phyloP scores from a whole-genome alignment of 2,329 filamentous ascomycete genomes.

The Colletotrichum salicis region DNA sequence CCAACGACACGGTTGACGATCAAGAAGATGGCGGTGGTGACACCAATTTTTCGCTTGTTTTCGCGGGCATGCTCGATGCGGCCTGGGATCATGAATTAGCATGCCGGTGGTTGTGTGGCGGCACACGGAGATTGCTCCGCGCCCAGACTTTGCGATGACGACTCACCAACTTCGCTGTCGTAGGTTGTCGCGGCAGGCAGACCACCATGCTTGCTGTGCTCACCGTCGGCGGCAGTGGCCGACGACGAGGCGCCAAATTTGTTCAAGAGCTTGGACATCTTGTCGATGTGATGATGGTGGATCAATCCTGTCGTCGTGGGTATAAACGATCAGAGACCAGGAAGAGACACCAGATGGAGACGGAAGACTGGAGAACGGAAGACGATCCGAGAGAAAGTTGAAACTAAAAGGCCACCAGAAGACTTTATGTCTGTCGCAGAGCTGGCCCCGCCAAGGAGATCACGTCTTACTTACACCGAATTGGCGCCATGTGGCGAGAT shows the following conservation, averaged over 20 bases:
- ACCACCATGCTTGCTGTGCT: constrained; percentile 14
- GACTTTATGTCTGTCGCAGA: constrained; percentile 27
- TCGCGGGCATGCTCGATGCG: constrained; percentile 54
- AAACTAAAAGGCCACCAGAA: constrained; percentile 14
- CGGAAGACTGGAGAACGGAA: constrained; percentile 7
- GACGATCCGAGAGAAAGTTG: not conserved
- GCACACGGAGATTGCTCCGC: not conserved
- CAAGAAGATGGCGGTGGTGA: constrained; percentile 65
- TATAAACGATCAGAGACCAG: constrained; percentile 4
- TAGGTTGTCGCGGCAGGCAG: constrained; percentile 12
- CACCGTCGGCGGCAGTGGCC: not conserved
- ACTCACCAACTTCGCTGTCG: constrained; percentile 37
- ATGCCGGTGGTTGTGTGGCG: not conserved
- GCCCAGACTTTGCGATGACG: no score
- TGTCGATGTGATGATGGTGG: not conserved
- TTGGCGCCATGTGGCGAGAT: constrained; percentile 34
- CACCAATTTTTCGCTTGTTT: constrained; percentile 65
- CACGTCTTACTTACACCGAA: constrained; percentile 30
- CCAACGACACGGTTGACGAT: constrained; percentile 75
- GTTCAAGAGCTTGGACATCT: constrained; percentile 24
- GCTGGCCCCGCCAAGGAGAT: constrained; percentile 31
- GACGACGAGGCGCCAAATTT: constrained; percentile 22
- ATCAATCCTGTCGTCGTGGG: not conserved
- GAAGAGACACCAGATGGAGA: not conserved
- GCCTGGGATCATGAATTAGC: constrained; percentile 35